Evolutionary conservation across 2,329 filamentous ascomycete species (phyloP).

Genomic region (Fragosphaeria purpurea): DNA sequence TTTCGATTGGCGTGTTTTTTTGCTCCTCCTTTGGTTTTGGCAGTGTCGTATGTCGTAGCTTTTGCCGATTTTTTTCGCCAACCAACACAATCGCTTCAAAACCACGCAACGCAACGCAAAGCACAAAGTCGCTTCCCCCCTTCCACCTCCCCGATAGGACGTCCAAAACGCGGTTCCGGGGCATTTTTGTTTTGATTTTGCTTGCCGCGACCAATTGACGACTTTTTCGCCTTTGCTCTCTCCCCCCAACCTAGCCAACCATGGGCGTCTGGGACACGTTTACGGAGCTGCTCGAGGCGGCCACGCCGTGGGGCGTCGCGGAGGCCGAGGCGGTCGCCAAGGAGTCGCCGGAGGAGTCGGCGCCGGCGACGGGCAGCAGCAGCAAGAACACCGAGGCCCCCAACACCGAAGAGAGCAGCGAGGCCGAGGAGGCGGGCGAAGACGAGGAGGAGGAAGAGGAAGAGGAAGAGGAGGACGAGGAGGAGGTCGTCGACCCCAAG

Average conservation of each 20-base stretch:
- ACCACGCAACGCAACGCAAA: slow-evolving; percentile 4
- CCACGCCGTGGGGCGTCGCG: slow-evolving; percentile 53
- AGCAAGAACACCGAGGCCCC: slow-evolving; percentile 26
- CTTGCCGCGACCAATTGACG: no score
- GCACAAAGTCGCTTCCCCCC: background rate
- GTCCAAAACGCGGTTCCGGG: no score
- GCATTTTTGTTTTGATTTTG: no score
- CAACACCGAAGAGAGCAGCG: slow-evolving; percentile 43
- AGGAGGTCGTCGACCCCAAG: slow-evolving; percentile 77
- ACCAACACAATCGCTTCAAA: background rate
- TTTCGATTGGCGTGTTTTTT: no score
- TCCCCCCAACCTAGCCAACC: slow-evolving; percentile 13
- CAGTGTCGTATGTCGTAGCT: no score
- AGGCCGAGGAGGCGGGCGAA: slow-evolving; percentile 40
- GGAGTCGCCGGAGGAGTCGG: slow-evolving; percentile 38
- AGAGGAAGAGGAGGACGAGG: slow-evolving; percentile 69
- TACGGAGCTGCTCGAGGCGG: slow-evolving; percentile 54
- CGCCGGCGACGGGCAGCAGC: slow-evolving; percentile 12
- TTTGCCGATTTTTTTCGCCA: no score
- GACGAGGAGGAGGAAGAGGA: slow-evolving; percentile 55
- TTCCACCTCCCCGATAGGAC: background rate
- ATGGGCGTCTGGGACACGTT: slow-evolving; percentile 61
- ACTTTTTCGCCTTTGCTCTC: background rate
- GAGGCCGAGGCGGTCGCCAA: slow-evolving; percentile 57
- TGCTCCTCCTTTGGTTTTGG: no score